Evolutionary conservation across 176 grass and related monocot genomes (phyloP), one percentile per base, ranked within the genome.

Genomic region (Tuctoria greenei): DNA sequence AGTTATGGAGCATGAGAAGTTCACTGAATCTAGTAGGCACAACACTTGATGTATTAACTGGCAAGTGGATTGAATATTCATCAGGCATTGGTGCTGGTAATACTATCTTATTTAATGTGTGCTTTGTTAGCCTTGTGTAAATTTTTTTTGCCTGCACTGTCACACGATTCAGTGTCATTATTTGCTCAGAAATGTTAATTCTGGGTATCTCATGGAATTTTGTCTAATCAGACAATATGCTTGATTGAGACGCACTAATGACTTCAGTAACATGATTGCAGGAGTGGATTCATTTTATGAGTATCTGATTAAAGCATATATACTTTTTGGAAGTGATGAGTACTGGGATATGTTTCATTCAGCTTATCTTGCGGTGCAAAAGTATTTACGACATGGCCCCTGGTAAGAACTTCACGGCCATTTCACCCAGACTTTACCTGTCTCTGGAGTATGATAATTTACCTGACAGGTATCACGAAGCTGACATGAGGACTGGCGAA

Each of bases 251-350:
- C 73, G 50, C 72, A 72, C 54, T 74, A 50, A 37, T 81, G 72
- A 74, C 76, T 84, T 74, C 25, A 61, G 26, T 35, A 61, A 45
- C 39, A 72, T 69, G 73, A 38, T 84, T 89, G 75, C 80, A 98
- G 95, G 95, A 76, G 86, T 98, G 75, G 95, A 98, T 88, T 98
- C 91, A 86, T 98, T 92, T 93, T 98, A 94, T 5, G 95, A 98
- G 71, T 98, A 98, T 91, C 76, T 98, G 72, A 80, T 98, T 69
- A 98, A 98, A 89, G 95, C 91, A 36, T 94, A 94, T 61, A 83
- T 94, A 75, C 88, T 94, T 82, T 98, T 98, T 16, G 95, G 95
- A 94, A 92, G 56, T 0, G 91, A 98, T 17, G 91, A 98, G 67
- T 98, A 75, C 43, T 98, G 95, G 95, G 91, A 94, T 57, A 94